These are phyloP conservation scores for Marasmius sp. DNA, from an alignment of 1,284 basidiomycete genomes.

Conservation along the genomic window DNA sequence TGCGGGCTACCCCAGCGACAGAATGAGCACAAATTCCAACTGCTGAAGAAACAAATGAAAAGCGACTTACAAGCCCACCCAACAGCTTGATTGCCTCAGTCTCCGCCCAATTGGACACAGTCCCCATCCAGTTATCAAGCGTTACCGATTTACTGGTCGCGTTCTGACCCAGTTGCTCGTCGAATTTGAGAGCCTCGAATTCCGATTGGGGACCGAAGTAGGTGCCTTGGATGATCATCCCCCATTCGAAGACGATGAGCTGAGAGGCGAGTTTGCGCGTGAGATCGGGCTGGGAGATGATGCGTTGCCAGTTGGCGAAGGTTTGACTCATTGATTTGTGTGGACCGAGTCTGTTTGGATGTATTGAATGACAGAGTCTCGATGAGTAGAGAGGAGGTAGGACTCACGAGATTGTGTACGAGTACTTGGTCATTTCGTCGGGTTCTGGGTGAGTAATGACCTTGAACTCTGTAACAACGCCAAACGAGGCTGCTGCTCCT, in stretches of 20 bases:
- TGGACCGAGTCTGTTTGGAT: conserved; percentile 10
- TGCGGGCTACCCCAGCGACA: conserved; percentile 5
- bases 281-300: conserved; percentile 17
- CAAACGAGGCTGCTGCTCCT: conserved; percentile 19
- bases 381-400: background rate
- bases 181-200: conserved; percentile 18
- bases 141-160: conserved; percentile 6
- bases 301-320: conserved; percentile 17
- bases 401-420: background rate
- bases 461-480: conserved; percentile 19
- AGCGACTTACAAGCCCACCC: conserved; percentile 15
- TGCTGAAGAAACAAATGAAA: background rate
- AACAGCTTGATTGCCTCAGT: conserved; percentile 17
- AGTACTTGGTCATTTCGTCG: background rate
- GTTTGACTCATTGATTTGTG: conserved; percentile 12
- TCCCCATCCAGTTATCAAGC: conserved; percentile 16
- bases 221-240: conserved; percentile 20
- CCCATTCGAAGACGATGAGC: conserved; percentile 17
- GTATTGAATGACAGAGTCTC: background rate
- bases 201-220: conserved; percentile 19
- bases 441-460: conserved; percentile 18
- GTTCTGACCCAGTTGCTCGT: conserved; percentile 7
- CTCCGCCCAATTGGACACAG: conserved; percentile 20
- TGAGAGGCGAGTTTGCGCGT: conserved; percentile 20
- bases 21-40: background rate